phyloP scores from a whole-genome alignment of 345 rosid genomes.

The Acer yangbiense region DNA sequence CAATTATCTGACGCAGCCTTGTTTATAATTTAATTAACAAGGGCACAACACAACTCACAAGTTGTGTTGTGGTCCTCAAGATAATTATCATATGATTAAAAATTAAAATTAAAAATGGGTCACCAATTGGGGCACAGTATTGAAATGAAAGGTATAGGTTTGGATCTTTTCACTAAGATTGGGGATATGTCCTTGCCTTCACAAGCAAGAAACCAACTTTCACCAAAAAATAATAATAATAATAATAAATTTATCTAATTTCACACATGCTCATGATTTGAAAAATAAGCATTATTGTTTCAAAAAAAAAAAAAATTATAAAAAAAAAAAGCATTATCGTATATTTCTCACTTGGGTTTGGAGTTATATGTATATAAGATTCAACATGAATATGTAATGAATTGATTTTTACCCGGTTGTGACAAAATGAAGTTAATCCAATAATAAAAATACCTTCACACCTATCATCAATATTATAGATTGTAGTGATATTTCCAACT shows the following conservation, averaged over 20 bases:
- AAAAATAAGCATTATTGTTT: neutral
- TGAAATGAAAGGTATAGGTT: neutral
- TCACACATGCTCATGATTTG: constrained; percentile 12
- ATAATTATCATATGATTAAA: neutral
- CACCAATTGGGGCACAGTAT: neutral
- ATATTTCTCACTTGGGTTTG: too few relatives aligned
- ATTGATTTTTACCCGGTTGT: neutral
- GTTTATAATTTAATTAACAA: neutral
- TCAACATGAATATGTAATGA: neutral
- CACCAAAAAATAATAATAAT: neutral
- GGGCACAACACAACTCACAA: neutral
- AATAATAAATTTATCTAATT: neutral
- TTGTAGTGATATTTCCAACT: too few relatives aligned
- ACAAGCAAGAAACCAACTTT: constrained; percentile 12
- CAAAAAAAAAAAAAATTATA: too few relatives aligned
- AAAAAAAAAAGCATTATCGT: neutral
- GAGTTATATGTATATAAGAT: neutral
- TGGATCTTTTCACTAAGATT: constrained; percentile 4
- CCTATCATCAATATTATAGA: too few relatives aligned
- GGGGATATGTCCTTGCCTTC: neutral
- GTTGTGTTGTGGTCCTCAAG: constrained; percentile 4
- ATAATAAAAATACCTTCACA: too few relatives aligned
- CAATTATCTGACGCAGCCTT: constrained; percentile 9
- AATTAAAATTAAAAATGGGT: neutral
- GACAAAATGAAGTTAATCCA: too few relatives aligned